phyloP scores from a whole-genome alignment of 2,329 filamentous ascomycete genomes.

The Fusarium devonianum region DNA sequence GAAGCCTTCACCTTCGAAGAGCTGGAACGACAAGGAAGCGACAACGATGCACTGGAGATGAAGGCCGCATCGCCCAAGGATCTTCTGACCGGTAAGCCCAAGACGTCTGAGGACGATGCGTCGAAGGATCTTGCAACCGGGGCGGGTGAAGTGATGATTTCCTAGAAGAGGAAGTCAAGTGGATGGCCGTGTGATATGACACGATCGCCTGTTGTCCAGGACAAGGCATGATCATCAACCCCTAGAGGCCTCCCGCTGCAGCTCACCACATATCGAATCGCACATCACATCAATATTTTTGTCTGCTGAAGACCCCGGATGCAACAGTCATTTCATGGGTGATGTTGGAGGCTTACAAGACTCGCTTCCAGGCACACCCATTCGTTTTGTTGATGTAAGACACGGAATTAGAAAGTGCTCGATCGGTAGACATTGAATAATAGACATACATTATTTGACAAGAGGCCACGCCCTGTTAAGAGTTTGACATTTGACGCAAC shows the following conservation, averaged over 20 bases:
- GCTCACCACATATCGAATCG: constrained; percentile 5
- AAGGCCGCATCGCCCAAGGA: constrained; percentile 48
- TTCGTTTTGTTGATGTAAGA: not conserved
- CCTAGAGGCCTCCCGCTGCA: not conserved
- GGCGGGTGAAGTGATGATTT: constrained; percentile 35
- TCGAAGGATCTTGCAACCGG: constrained; percentile 28
- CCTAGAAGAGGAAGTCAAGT: constrained; percentile 21
- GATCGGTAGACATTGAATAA: too few relatives aligned
- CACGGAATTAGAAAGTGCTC: not conserved
- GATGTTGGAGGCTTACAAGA: not conserved
- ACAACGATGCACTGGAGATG: constrained; percentile 58
- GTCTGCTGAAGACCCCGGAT: not conserved
- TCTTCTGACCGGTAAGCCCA: constrained; percentile 30
- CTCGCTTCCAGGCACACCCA: not conserved
- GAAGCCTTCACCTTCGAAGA: constrained; percentile 68
- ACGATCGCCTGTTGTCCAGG: constrained; percentile 12
- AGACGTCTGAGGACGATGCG: constrained; percentile 16
- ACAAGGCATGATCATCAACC: constrained; percentile 3
- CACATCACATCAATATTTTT: not conserved
- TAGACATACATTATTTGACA: too few relatives aligned
- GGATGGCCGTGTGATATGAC: constrained; percentile 19
- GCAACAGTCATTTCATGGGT: not conserved
- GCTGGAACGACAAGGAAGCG: constrained; percentile 59
- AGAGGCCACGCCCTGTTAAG: too few relatives aligned
- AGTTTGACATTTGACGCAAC: too few relatives aligned